Conservation (phyloP, 345 rosid species). For the Acer negundo region DNA sequence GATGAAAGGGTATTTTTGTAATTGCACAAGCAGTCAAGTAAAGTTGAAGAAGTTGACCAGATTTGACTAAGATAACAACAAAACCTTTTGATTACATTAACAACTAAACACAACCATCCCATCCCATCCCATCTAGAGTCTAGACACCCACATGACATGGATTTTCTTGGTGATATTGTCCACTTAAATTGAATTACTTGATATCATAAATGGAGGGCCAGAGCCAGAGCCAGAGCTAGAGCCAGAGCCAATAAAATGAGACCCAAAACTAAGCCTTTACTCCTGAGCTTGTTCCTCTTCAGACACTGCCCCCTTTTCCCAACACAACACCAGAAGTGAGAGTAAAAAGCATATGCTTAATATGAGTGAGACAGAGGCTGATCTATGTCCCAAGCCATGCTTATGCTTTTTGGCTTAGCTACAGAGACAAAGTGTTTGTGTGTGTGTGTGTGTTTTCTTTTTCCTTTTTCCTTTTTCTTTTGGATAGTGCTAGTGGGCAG, state of each 20-base stretch:
- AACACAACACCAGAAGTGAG: slow-evolving; percentile 15
- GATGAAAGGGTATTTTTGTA: no score
- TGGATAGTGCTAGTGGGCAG: neutral
- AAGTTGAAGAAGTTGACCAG: neutral
- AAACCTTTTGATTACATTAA: neutral
- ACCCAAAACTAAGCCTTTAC: slow-evolving; percentile 26
- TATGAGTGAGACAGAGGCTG: slow-evolving; percentile 32
- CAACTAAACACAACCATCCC: neutral
- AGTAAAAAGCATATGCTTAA: slow-evolving; percentile 7
- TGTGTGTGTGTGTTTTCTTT: neutral
- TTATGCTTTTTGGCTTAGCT: slow-evolving; percentile 24
- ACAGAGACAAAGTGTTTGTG: neutral
- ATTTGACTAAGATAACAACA: slow-evolving; percentile 4
- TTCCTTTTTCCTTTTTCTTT: neutral
- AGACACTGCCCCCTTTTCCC: slow-evolving; percentile 35
- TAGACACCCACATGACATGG: neutral
- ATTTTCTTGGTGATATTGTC: neutral
- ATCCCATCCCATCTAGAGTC: neutral
- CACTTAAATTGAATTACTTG: neutral
- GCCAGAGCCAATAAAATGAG: slow-evolving; percentile 26
- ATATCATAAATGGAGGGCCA: neutral
- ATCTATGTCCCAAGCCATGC: slow-evolving; percentile 30
- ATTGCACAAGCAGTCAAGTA: no score
- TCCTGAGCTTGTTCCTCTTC: slow-evolving; percentile 24
- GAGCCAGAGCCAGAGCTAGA: neutral